These are phyloP conservation scores for Davidsoniella neocaledoniae DNA, from an alignment of 2,329 filamentous ascomycete genomes.

Conservation along the genomic window DNA sequence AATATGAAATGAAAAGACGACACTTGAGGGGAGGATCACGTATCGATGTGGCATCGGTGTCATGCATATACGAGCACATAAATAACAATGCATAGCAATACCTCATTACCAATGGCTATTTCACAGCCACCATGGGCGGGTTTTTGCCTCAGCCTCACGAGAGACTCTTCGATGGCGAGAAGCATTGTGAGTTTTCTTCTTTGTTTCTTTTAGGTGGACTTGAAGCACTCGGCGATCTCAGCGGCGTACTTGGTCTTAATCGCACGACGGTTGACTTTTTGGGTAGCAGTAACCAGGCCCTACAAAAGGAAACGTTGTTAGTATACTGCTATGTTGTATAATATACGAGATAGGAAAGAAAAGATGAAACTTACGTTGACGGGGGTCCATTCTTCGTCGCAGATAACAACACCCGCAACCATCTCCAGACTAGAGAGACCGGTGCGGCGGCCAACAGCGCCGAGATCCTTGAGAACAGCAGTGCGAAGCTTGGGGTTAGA, in stretches of 20 bases:
- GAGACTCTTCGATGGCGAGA: background rate
- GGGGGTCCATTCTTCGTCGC: conserved; percentile 79
- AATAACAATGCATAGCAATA: background rate
- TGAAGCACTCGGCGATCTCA: conserved; percentile 30
- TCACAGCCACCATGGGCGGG: background rate
- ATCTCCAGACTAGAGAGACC: conserved; percentile 57
- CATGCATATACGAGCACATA: conserved; percentile 1
- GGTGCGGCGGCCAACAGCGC: conserved; percentile 44
- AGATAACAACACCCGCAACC: conserved; percentile 58
- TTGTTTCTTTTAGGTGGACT: conserved; percentile 14
- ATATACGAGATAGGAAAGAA: background rate
- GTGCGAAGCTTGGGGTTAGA: conserved; percentile 46
- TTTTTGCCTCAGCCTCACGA: background rate
- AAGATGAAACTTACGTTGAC: conserved; percentile 47
- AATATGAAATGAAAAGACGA: no score
- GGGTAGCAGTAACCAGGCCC: conserved; percentile 44
- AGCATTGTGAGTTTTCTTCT: no score
- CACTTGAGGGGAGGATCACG: no score
- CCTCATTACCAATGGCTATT: background rate
- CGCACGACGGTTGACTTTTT: conserved; percentile 40
- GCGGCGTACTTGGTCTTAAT: conserved; percentile 33
- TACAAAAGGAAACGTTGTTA: conserved; percentile 18
- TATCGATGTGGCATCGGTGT: background rate
- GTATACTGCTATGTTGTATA: background rate
- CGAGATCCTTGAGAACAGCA: conserved; percentile 49